Base-by-base conservation (phyloP, 495 filamentous ascomycete species). In the Aspergillus haitiensis region DNA sequence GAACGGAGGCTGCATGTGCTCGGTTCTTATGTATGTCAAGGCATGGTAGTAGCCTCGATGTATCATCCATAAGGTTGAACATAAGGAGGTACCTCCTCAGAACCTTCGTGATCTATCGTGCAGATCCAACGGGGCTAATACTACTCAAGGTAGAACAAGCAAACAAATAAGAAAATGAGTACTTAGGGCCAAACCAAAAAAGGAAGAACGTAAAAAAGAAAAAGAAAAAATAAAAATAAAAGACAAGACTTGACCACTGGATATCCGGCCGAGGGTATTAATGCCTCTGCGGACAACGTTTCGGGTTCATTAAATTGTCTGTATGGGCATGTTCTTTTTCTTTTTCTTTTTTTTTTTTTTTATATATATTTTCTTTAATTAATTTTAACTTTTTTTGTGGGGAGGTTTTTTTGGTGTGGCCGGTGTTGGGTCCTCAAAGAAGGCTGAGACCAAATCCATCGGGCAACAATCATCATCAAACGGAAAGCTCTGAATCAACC, bases 401-500 rank as follows among this genome's bases (percentile, higher is more conserved):
- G n/a, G n/a, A n/a, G n/a, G n/a, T n/a, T n/a, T n/a, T 27, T 27
- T 27, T 27, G 21, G 21, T 27, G 21, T 27, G 21, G 21, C 21
- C 21, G 21, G 21, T 27, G 39, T 60, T 55, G 58, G 58, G 58
- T 60, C 34, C 44, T 54, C 39, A 54, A 18, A 21, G 37, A 40
- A n/a, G n/a, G 37, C 37, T 40, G 15, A 18, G 15, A 18, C 9
- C 46, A 44, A 12, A 50, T 37, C 37, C 52, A 60, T 61, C 53
- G 59, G 59, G 52, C 59, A 55, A 61, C 59, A 61, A 61, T 45
- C 16, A 21, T 33, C 5, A 7, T 47, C 44, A 35, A 55, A 60
- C 9, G n/a, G 18, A 56, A 61, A 42, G 12, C 44, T 54, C n/a
- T 32, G 34, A 54, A 40, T 48, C 42, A 33, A 42, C 34, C 31